phyloP scores from a whole-genome alignment of 2,329 filamentous ascomycete genomes.

The Talaromyces sp. region DNA sequence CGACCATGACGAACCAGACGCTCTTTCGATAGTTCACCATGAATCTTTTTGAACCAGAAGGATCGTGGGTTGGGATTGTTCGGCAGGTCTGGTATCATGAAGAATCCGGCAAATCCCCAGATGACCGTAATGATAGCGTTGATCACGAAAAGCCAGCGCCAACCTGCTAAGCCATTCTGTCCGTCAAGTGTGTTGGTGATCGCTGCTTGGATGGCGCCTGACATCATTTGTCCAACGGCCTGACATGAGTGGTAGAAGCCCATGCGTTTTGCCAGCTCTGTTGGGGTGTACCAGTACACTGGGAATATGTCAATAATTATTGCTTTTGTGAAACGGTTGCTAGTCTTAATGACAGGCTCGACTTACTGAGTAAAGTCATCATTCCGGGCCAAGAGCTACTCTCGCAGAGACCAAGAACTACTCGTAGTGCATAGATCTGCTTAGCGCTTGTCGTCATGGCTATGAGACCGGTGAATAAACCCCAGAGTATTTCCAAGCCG shows the following conservation, averaged over 20 bases:
- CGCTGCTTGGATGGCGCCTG: constrained; percentile 34
- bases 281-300: constrained; percentile 44
- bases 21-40: constrained; percentile 48
- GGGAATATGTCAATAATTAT: neutral
- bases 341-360: neutral
- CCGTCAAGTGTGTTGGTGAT: constrained; percentile 37
- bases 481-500: constrained; percentile 32
- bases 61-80: constrained; percentile 33
- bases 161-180: constrained; percentile 33
- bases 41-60: constrained; percentile 49
- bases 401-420: constrained; percentile 35
- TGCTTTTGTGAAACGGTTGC: neutral
- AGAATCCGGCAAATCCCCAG: constrained; percentile 38
- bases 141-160: constrained; percentile 44
- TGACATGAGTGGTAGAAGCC: constrained; percentile 37
- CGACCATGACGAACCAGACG: constrained; percentile 49
- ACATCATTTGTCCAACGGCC: constrained; percentile 35
- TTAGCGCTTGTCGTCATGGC: constrained; percentile 32
- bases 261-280: constrained; percentile 37
- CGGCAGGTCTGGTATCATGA: constrained; percentile 44
- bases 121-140: constrained; percentile 42
- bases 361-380: constrained; percentile 35
- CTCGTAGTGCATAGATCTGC: constrained; percentile 34
- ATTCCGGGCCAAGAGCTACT: constrained; percentile 34
- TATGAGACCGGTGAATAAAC: constrained; percentile 32